A percentile compares a stretch with the other conserved stretches of the same genome.
phyloP scores from a whole-genome alignment of 305 asterid species.

The Caryopteris hybrid region DNA sequence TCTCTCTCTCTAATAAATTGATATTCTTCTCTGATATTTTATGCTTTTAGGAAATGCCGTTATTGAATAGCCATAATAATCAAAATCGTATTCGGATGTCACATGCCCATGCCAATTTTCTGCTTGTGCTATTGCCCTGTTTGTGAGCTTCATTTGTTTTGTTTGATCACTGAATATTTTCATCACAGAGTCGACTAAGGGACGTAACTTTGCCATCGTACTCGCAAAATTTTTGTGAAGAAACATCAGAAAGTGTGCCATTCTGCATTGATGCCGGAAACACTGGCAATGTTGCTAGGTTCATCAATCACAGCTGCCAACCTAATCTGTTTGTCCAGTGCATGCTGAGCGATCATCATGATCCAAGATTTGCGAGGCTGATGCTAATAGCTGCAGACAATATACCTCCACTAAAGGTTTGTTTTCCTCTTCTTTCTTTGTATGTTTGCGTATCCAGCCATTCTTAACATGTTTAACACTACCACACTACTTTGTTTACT shows the following conservation, averaged over 20 bases:
- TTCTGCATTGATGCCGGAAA: slow-evolving; percentile 85
- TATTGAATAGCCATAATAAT: background rate
- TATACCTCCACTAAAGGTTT: slow-evolving; percentile 80
- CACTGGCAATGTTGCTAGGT: slow-evolving; percentile 69
- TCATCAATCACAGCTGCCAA: slow-evolving; percentile 84
- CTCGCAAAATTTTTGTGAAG: slow-evolving; percentile 33
- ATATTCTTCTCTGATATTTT: too few species aligned
- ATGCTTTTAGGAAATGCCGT: too few species aligned
- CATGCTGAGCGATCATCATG: slow-evolving; percentile 68
- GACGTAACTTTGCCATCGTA: slow-evolving; percentile 61
- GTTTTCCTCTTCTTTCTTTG: background rate
- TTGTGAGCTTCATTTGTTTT: background rate
- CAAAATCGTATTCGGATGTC: background rate
- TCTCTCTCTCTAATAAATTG: too few species aligned
- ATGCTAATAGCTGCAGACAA: slow-evolving; percentile 79
- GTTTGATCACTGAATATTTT: background rate
- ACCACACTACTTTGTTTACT: background rate
- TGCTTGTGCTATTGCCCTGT: background rate
- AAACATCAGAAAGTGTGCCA: slow-evolving; percentile 48
- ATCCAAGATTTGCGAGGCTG: slow-evolving; percentile 57
- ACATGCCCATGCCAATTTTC: background rate
- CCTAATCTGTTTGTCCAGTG: slow-evolving; percentile 94
- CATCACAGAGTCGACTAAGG: slow-evolving; percentile 63
- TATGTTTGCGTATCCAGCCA: background rate
- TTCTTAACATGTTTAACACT: background rate